phyloP scores from a whole-genome alignment of 768 basidiomycete species.

The Serendipita sp. region DNA sequence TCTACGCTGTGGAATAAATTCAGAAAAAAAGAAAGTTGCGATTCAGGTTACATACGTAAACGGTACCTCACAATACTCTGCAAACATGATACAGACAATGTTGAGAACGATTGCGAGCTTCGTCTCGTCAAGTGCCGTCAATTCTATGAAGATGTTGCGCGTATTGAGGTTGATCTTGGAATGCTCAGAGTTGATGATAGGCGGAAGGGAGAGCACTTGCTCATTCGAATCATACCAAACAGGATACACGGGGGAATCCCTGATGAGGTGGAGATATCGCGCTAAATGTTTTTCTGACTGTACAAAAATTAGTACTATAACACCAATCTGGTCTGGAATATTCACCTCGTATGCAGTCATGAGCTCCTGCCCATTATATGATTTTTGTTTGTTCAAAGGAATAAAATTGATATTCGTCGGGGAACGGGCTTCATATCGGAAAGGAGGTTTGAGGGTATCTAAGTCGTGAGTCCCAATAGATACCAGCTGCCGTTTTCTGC shows the following conservation, averaged over 20 bases:
- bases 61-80: slow-evolving; percentile 83
- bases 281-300: slow-evolving; percentile 86
- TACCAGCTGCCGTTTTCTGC: slow-evolving; percentile 75
- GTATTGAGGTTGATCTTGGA: slow-evolving; percentile 95
- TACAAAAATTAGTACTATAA: not conserved
- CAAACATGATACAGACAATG: slow-evolving; percentile 93
- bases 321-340: not conserved
- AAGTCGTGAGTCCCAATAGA: slow-evolving; percentile 96
- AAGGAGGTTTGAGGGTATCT: slow-evolving; percentile 73
- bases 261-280: slow-evolving; percentile 80
- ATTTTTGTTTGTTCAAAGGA: slow-evolving; percentile 64
- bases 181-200: slow-evolving; percentile 94
- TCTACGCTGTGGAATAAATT: slow-evolving; percentile 48
- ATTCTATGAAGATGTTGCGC: slow-evolving; percentile 87
- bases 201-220: slow-evolving; percentile 87
- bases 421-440: slow-evolving; percentile 66
- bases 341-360: slow-evolving; percentile 88
- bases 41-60: slow-evolving; percentile 51
- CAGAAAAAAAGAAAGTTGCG: not conserved
- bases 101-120: slow-evolving; percentile 93
- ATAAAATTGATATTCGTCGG: slow-evolving; percentile 85
- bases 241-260: slow-evolving; percentile 89
- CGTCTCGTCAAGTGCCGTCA: slow-evolving; percentile 91
- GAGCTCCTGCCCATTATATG: slow-evolving; percentile 73
- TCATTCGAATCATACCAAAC: slow-evolving; percentile 88